Conservation (phyloP, 495 filamentous ascomycete species). For the Lichina pygmaea region DNA sequence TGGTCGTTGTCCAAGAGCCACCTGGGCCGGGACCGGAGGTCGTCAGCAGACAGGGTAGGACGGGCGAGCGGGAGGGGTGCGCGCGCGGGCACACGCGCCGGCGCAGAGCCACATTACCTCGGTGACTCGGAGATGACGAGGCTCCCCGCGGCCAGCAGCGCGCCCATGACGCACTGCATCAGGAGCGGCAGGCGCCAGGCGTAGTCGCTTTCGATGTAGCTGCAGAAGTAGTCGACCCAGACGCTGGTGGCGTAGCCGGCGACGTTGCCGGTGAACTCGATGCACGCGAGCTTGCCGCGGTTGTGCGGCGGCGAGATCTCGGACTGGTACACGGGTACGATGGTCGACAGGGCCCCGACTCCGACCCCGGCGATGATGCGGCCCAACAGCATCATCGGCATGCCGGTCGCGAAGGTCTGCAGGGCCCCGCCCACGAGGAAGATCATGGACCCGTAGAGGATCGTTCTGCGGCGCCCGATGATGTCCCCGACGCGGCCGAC, state of each 20-base stretch:
- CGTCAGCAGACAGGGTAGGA: background rate
- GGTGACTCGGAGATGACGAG: conserved; percentile 90
- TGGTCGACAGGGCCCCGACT: conserved; percentile 83
- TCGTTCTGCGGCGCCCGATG: conserved; percentile 70
- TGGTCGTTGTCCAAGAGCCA: conserved; percentile 96
- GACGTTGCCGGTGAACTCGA: conserved; percentile 95
- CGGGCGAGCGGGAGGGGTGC: background rate
- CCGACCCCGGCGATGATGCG: conserved; percentile 81
- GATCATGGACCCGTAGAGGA: conserved; percentile 76
- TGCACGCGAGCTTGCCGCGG: conserved; percentile 81
- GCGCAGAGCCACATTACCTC: conserved; percentile 24
- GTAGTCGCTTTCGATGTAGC: conserved; percentile 57
- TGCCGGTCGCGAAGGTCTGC: conserved; percentile 54
- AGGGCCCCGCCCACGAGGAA: conserved; percentile 78
- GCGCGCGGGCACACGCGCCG: background rate
- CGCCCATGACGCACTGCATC: conserved; percentile 87
- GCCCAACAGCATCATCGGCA: conserved; percentile 81
- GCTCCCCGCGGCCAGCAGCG: conserved; percentile 57
- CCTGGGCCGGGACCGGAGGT: conserved; percentile 15
- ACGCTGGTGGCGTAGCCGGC: conserved; percentile 85
- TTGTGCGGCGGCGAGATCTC: conserved; percentile 96
- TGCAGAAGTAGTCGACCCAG: conserved; percentile 96
- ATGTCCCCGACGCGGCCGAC: conserved; percentile 80
- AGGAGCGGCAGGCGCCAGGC: conserved; percentile 80
- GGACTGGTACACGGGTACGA: conserved; percentile 93